These are phyloP conservation scores for Daldinia decipiens DNA, from an alignment of 495 filamentous ascomycete genomes.

Conservation along the genomic window DNA sequence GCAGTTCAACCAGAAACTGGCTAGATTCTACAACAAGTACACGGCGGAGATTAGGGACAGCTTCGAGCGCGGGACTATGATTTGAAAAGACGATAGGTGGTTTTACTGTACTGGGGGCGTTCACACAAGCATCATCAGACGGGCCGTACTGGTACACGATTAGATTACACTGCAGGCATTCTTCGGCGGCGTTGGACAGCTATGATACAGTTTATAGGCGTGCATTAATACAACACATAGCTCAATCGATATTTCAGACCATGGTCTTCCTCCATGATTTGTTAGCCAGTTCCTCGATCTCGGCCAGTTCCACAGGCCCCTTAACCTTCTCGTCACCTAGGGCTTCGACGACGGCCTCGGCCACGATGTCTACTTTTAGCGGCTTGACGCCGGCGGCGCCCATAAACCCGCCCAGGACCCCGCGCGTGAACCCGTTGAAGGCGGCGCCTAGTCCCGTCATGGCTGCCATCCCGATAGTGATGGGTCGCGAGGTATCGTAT, in stretches of 20 bases:
- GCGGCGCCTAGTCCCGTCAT: slow-evolving; percentile 72
- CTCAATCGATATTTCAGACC: slow-evolving; percentile 62
- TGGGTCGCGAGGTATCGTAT: slow-evolving; percentile 81
- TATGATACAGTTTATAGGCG: slow-evolving; percentile 49
- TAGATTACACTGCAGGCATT: slow-evolving; percentile 39
- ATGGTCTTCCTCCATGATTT: slow-evolving; percentile 84
- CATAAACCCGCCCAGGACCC: slow-evolving; percentile 74
- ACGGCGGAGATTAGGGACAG: slow-evolving; percentile 96
- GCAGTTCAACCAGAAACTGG: slow-evolving; percentile 97
- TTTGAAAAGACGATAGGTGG: slow-evolving; percentile 56
- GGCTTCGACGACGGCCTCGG: slow-evolving; percentile 83
- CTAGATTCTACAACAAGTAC: slow-evolving; percentile 98
- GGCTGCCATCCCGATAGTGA: slow-evolving; percentile 87
- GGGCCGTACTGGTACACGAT: slow-evolving; percentile 22
- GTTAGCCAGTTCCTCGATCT: slow-evolving; percentile 77
- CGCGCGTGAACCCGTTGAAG: slow-evolving; percentile 78
- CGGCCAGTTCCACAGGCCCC: slow-evolving; percentile 72
- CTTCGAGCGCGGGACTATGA: slow-evolving; percentile 95
- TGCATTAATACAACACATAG: slow-evolving; percentile 39
- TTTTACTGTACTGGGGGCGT: slow-evolving; percentile 21
- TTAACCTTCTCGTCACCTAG: slow-evolving; percentile 73
- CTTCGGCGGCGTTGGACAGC: slow-evolving; percentile 23
- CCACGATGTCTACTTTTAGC: slow-evolving; percentile 84
- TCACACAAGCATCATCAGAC: slow-evolving; percentile 8
- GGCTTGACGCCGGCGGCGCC: slow-evolving; percentile 87